Evolutionary conservation across 768 basidiomycete species (phyloP), one percentile per base, ranked within the genome.

Genomic region (Hygrocybe coccinea): DNA sequence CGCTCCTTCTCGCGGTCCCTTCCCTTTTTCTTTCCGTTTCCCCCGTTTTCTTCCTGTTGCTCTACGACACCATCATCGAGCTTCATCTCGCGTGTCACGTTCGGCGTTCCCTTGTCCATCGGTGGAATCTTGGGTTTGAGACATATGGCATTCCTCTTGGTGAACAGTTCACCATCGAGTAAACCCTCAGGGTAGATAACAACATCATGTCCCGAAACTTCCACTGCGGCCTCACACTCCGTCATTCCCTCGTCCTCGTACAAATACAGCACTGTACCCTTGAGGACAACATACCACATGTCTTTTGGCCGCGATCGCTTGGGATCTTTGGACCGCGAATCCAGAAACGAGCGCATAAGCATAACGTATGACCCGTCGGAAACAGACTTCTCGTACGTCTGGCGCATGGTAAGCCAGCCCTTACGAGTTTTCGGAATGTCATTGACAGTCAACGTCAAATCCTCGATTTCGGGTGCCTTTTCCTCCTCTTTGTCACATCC

Each of bases 201-300:
- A 45, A 95, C 87, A 50, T 87, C 81, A 67, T 93, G 88, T 14
- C 84, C 77, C 52, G 87, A 78, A 54, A 97, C 74, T 67, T 95
- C 89, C 43, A 98, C 79, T n/a, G 86, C 95, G 3, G 87, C 92
- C 65, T 87, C 87, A 71, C 91, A 94, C 61, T 97, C 95, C 52
- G 81, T 80, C 85, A 91, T 90, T 14, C 76, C 79, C 71, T 97
- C 93, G 70, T 95, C 90, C 69, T 95, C 93, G 72, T 97, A 97
- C 19, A 98, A 75, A 71, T 92, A 97, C 29, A 98, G 73, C 37
- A 95, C 85, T 64, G 84, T 87, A 43, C 89, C 91, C 77, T 97
- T 97, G 67, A 98, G 79, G 6, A 87, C 91, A 52, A 87, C 89
- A 67, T 86, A 97, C 85, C 90, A 97, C 81, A 81, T 86, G 67